Conservation (phyloP, 352 stramenopile species). For the Globisporangium irregulare region DNA sequence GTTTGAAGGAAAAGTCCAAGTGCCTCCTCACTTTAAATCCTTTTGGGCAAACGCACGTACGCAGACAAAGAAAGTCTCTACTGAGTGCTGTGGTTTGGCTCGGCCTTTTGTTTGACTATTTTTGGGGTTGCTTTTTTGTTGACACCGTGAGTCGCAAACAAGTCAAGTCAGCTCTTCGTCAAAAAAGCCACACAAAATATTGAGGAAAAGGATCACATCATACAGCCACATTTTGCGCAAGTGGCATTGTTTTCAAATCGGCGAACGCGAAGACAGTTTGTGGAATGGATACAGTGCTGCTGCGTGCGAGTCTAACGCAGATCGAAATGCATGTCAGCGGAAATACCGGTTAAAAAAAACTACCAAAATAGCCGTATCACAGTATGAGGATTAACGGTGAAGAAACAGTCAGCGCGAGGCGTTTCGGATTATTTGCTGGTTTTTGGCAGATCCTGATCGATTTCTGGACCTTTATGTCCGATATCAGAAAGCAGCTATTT, state of each 20-base stretch:
- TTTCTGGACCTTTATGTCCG: not conserved
- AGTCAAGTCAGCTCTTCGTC: not conserved
- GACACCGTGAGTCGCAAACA: not conserved
- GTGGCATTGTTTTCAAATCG: not conserved
- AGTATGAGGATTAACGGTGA: not conserved
- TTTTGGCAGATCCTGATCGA: conserved; percentile 3
- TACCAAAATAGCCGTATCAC: not conserved
- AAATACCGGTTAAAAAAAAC: not conserved
- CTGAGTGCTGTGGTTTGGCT: not conserved
- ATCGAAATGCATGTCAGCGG: not conserved
- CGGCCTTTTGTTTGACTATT: not conserved
- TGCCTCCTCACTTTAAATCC: not conserved
- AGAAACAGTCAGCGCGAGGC: not conserved
- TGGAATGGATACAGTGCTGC: not conserved
- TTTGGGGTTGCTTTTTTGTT: not conserved
- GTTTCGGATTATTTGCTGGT: not conserved
- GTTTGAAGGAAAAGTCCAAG: not conserved
- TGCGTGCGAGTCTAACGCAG: not conserved
- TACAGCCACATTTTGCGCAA: not conserved
- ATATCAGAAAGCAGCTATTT: not conserved
- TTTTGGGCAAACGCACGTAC: not conserved
- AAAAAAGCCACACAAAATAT: conserved; percentile 1
- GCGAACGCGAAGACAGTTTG: not conserved
- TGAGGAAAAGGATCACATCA: not conserved
- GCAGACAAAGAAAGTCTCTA: not conserved